Evolutionary conservation across 495 filamentous ascomycete genomes (phyloP), one percentile per base, ranked within the genome.

Genomic region (Apiosordaria backusii): DNA sequence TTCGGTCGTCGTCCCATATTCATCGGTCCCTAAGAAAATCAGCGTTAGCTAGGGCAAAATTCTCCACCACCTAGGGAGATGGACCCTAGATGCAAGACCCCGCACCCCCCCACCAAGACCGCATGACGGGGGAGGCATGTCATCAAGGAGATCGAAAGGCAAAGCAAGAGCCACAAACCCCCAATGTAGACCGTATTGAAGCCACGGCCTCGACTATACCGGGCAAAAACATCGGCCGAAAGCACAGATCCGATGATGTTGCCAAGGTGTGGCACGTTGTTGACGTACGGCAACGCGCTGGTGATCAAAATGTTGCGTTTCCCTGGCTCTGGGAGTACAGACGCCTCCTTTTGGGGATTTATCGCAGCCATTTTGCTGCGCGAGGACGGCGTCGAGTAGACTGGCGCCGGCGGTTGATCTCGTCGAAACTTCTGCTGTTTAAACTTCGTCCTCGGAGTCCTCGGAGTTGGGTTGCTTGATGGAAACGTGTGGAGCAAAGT

Each of bases 221-320:
- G 68, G 9, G 75, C 80, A 73, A 92, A 96, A 52, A 60, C 68
- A 79, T 93, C 90, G 40, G 90, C 90, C 67, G 86, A 88, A 68
- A 97, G 84, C 15, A 58, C 27, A 19, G 35, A 58, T 16, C 93
- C 93, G 63, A 97, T 84, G 63, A 97, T 88, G 76, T 97, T 97
- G 59, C 93, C 92, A 72, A 96, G 82, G 79, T 96, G 92, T 60
- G 93, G 93, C 15, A 94, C 90, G 76, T 96, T 96, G 80, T 97
- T 97, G 57, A 96, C 91, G 74, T 96, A 97, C 45, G 90, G 89
- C 54, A 91, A 71, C 55, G 89, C 87, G 62, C 84, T 86, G 21
- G 82, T 88, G 55, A 88, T 80, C n/a, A 87, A 74, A 57, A 81
- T 68, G 70, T 79, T 83, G 52, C 71, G 70, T 66, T 83, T 77